These are phyloP conservation scores for Diplocarpon mali DNA, from an alignment of 2,329 filamentous ascomycete genomes.

Conservation along the genomic window DNA sequence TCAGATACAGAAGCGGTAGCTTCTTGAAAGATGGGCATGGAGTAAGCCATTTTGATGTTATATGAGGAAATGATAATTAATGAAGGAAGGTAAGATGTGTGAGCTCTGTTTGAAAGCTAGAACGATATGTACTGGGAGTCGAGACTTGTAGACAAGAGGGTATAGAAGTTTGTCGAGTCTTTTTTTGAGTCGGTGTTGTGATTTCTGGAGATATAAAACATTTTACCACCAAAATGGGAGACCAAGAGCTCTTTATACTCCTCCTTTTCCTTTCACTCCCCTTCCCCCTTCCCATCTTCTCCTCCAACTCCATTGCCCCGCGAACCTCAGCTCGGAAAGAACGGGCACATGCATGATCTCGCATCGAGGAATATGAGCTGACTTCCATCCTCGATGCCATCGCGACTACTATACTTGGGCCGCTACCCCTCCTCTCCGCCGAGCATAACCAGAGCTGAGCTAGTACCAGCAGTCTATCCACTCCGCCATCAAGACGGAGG, in stretches of 20 bases:
- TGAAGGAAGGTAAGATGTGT: background rate
- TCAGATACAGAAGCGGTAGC: background rate
- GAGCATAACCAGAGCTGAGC: background rate
- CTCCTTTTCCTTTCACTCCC: background rate
- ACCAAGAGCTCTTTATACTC: slow-evolving; percentile 2
- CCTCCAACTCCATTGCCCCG: background rate
- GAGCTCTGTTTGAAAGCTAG: background rate
- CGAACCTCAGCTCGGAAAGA: background rate
- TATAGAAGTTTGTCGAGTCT: background rate
- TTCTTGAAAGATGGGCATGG: background rate
- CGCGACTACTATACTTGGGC: background rate
- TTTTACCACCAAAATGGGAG: background rate
- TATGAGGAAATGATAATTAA: background rate
- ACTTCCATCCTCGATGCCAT: background rate
- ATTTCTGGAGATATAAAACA: background rate
- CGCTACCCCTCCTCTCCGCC: background rate
- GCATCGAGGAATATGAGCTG: background rate
- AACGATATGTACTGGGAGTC: background rate
- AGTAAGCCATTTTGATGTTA: background rate
- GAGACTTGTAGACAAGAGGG: background rate
- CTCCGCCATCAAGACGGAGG: background rate
- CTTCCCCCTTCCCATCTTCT: background rate
- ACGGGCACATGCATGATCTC: background rate
- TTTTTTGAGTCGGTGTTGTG: background rate
- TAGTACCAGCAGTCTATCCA: background rate